Evolutionary conservation across 164 flowering plant genomes (phyloP).

Genomic region (Tetrastigma voinierianum): DNA sequence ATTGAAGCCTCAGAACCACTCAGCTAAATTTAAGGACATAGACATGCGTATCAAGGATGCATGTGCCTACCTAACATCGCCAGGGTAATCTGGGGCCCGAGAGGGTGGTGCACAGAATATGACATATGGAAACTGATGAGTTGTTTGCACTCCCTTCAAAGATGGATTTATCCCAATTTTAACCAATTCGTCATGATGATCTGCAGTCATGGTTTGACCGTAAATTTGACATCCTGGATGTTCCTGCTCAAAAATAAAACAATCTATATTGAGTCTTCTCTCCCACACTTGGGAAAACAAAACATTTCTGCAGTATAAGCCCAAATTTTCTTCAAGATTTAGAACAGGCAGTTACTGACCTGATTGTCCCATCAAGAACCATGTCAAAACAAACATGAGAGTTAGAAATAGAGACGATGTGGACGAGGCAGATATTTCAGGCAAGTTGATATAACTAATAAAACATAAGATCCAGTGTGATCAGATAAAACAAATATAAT

Average conservation of each 20-base stretch:
- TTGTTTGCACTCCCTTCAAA: constrained; percentile 37
- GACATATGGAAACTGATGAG: constrained; percentile 62
- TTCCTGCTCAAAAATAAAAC: constrained; percentile 42
- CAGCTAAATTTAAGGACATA: no score
- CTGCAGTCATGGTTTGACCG: constrained; percentile 75
- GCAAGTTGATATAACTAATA: neutral
- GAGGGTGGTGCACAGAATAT: constrained; percentile 96
- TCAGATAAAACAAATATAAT: neutral
- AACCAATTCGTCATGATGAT: constrained; percentile 84
- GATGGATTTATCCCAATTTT: constrained; percentile 71
- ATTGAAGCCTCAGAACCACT: no score
- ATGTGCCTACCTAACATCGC: constrained; percentile 68
- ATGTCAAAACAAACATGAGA: neutral
- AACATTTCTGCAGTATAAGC: neutral
- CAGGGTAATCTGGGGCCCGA: constrained; percentile 63
- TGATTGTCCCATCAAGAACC: neutral
- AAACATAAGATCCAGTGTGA: neutral
- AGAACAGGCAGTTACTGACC: neutral
- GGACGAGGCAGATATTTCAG: no score
- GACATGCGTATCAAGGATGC: no score
- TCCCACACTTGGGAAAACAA: neutral
- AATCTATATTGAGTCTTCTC: neutral
- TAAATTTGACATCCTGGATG: constrained; percentile 72
- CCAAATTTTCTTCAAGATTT: constrained; percentile 2
- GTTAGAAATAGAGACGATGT: neutral